Conservation (phyloP, 805 yeast genomes). For the Kluyveromyces aestuarii region DNA sequence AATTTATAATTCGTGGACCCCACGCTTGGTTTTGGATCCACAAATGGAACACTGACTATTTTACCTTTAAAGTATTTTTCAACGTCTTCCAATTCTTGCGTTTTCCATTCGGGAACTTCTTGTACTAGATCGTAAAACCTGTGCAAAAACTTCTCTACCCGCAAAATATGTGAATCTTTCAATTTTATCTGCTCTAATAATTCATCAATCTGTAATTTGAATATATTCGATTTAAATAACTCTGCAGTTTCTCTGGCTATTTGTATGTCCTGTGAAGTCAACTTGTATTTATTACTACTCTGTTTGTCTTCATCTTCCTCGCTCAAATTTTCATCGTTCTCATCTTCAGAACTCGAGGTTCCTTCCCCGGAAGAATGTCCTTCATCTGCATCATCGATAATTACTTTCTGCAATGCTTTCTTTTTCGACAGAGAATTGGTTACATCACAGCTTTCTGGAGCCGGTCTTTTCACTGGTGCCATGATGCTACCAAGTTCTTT, state of each 20-base stretch:
- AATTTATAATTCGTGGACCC: conserved; percentile 59
- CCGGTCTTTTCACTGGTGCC: conserved; percentile 15
- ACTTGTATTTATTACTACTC: conserved; percentile 19
- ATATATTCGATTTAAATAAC: conserved; percentile 86
- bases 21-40: conserved; percentile 74
- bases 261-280: conserved; percentile 77
- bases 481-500: neutral
- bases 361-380: conserved; percentile 20
- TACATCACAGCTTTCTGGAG: conserved; percentile 12
- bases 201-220: conserved; percentile 92
- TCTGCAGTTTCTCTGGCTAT: conserved; percentile 91
- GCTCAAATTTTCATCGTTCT: conserved; percentile 10
- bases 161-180: conserved; percentile 55
- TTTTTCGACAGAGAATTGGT: conserved; percentile 4
- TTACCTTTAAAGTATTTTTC: conserved; percentile 43
- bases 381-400: conserved; percentile 23
- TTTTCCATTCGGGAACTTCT: conserved; percentile 48
- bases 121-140: conserved; percentile 61
- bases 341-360: conserved; percentile 11
- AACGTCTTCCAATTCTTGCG: conserved; percentile 48
- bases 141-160: conserved; percentile 68
- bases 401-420: conserved; percentile 5
- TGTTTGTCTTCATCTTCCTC: conserved; percentile 10
- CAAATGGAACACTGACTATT: conserved; percentile 66
- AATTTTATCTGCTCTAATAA: conserved; percentile 70